Base-by-base conservation (phyloP, 2,329 filamentous ascomycete genomes). In the Anthostomella pinea region DNA sequence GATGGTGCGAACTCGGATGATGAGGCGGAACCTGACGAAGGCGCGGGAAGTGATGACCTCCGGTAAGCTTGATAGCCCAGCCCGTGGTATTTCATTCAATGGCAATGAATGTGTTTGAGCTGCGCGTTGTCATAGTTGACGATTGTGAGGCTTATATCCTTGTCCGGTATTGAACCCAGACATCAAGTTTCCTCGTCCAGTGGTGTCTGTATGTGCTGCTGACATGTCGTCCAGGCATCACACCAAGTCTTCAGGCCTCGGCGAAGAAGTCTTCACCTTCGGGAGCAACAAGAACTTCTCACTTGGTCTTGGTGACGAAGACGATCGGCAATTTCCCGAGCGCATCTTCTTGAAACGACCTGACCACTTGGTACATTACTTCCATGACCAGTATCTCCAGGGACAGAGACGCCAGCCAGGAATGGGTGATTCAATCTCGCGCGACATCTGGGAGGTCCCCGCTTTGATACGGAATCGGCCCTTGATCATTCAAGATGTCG, bases 241-340 rank as follows among this genome's bases (percentile, higher is more conserved):
- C 33, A 15, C 18, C 14, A 54, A 40, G 35, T 42, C 32, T 10
- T 11, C 29, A 15, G 53, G 53, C n/a, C 32, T 61, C 15, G 91
- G 88, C 7, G 87, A 95, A 53, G 93, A 98, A 57, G 68, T 96
- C 1, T 97, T 88, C 54, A 84, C 88, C 1, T 96, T 97, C 63
- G 93, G 93, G 32, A 97, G 90, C 64, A 98, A 96, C 65, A 94
- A 93, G 57, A 98, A 98, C 51, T 66, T 95, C 8, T 93, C 87
- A 0, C 75, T 98, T 15, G 93, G 93, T 2, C 83, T 97, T 42
- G 90, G 90, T n/a, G 90, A 98, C 57, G 85, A 94, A 54, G 89
- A 96, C 59, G 91, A 98, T 57, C 81, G 93, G 3, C 90, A 97
- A 47, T 95, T 85, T 53, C 93, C 93, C 0, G 93, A 97, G 59